Conservation (phyloP, 495 filamentous ascomycete genomes). For the Penicillium psychrofluorescens region DNA sequence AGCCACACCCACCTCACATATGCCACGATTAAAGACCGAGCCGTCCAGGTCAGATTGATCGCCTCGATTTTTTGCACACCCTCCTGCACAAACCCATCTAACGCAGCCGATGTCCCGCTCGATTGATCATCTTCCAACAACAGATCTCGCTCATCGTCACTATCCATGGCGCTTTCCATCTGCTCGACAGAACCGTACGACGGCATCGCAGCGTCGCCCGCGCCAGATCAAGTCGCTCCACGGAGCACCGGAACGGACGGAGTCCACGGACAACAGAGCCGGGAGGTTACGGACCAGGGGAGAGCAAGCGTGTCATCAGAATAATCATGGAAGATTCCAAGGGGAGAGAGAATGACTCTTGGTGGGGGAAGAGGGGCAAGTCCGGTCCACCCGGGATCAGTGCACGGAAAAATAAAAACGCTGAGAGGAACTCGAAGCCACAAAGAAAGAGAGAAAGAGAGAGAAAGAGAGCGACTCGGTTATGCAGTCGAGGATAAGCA, state of each 20-base stretch:
- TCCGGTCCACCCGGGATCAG: conserved; percentile 46
- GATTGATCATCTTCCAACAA: conserved; percentile 22
- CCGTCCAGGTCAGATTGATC: conserved; percentile 50
- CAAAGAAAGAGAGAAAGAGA: too few relatives aligned
- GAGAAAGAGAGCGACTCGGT: too few relatives aligned
- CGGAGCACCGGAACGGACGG: conserved; percentile 8
- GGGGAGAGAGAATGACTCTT: conserved; percentile 15
- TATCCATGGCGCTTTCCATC: conserved; percentile 17
- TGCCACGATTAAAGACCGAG: conserved; percentile 42
- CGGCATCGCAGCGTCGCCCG: conserved; percentile 8
- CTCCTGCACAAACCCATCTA: conserved; percentile 35
- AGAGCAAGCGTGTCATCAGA: conserved; percentile 7
- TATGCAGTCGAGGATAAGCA: too few relatives aligned
- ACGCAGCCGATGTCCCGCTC: conserved; percentile 15
- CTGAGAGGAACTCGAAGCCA: too few relatives aligned
- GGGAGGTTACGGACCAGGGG: not conserved
- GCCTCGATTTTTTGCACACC: conserved; percentile 52
- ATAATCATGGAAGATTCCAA: conserved; percentile 24
- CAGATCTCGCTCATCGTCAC: conserved; percentile 25
- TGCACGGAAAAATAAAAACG: too few relatives aligned
- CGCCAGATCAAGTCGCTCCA: conserved; percentile 30
- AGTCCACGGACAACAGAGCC: conserved; percentile 18
- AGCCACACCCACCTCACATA: conserved; percentile 43
- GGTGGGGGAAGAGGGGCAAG: conserved; percentile 44
- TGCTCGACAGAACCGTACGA: conserved; percentile 36